Evolutionary conservation across 768 basidiomycete genomes (phyloP).

Genomic region (Boletus fagicola): DNA sequence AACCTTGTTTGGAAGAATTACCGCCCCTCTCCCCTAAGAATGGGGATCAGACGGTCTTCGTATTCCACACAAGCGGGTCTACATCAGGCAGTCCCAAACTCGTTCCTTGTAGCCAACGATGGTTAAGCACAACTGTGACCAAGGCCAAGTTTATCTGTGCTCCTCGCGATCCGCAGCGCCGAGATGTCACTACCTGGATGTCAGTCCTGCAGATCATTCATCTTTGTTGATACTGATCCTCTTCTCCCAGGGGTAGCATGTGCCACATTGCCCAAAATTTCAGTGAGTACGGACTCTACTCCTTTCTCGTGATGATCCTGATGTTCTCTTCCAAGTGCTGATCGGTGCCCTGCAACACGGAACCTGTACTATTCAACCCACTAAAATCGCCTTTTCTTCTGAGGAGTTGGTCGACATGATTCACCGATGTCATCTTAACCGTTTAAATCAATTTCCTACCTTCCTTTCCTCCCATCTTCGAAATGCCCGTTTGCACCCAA

Average conservation of each 20-base stretch:
- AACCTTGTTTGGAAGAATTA: slow-evolving; percentile 36
- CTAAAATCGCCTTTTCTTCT: slow-evolving; percentile 59
- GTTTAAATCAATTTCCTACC: slow-evolving; percentile 70
- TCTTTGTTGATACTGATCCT: slow-evolving; percentile 33
- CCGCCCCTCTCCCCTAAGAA: slow-evolving; percentile 40
- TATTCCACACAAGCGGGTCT: slow-evolving; percentile 81
- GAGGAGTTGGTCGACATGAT: slow-evolving; percentile 75
- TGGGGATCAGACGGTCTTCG: slow-evolving; percentile 51
- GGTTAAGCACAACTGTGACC: slow-evolving; percentile 59
- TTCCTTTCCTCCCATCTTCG: slow-evolving; percentile 66
- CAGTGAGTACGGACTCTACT: slow-evolving; percentile 47
- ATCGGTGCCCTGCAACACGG: slow-evolving; percentile 71
- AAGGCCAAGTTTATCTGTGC: slow-evolving; percentile 56
- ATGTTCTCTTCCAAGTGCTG: slow-evolving; percentile 44
- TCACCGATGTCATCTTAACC: slow-evolving; percentile 62
- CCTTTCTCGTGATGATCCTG: slow-evolving; percentile 22
- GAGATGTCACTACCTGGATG: slow-evolving; percentile 75
- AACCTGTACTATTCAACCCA: slow-evolving; percentile 70
- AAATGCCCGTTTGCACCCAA: slow-evolving; percentile 56
- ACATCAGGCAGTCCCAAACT: slow-evolving; percentile 84
- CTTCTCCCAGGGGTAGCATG: slow-evolving; percentile 67
- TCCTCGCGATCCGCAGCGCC: slow-evolving; percentile 49
- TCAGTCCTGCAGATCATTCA: slow-evolving; percentile 38
- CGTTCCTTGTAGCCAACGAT: slow-evolving; percentile 65
- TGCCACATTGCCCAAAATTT: slow-evolving; percentile 78